Evolutionary conservation across 2,329 filamentous ascomycete species (phyloP), one percentile per base, ranked within the genome.

Genomic region (Metarhizium sp.): DNA sequence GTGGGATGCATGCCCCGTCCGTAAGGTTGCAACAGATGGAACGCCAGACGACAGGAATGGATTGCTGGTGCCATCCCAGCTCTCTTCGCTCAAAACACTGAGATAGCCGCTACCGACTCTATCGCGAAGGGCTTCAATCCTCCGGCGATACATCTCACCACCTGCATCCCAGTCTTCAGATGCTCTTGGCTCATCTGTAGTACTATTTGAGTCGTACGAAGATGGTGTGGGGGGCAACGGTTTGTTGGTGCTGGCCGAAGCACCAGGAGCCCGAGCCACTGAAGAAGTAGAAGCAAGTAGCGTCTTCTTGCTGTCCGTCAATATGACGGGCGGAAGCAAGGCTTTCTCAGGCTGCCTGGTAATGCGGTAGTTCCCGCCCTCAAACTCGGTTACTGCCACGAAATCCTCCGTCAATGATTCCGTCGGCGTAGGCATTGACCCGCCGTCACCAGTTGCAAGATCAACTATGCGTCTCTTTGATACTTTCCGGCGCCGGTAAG

Each of bases 101-200:
- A 99, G 79, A 80, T 95, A 99, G 42, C 85, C 88, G 63, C 85
- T 90, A 36, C 92, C 92, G 60, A 96, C 86, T 64, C 92, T 90
- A 64, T 87, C 87, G 58, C 91, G 86, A 54, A 96, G 74, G 3
- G 88, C 85, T 69, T 96, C 91, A 54, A 97, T 87, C 70, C 94
- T 94, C 68, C 88, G 88, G 56, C 88, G 84, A 70, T 96, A 97
- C 7, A 89, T 75, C 64, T 94, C 89, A 54, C 87, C 87, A 57
- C 82, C 81, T 47, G 82, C 73, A 57, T 84, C 83, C 80, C 85
- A 89, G 57, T 87, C 79, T 49, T 77, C 73, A 4, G 73, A 60
- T 13, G 75, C 73, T 30, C 67, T 69, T 59, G 38, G 50, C 32
- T 50, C 53, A 42, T 54, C 49, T 14, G 42, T 40, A 18, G 11